phyloP scores from a whole-genome alignment of 352 stramenopile genomes.

The Phytopythium litorale region DNA sequence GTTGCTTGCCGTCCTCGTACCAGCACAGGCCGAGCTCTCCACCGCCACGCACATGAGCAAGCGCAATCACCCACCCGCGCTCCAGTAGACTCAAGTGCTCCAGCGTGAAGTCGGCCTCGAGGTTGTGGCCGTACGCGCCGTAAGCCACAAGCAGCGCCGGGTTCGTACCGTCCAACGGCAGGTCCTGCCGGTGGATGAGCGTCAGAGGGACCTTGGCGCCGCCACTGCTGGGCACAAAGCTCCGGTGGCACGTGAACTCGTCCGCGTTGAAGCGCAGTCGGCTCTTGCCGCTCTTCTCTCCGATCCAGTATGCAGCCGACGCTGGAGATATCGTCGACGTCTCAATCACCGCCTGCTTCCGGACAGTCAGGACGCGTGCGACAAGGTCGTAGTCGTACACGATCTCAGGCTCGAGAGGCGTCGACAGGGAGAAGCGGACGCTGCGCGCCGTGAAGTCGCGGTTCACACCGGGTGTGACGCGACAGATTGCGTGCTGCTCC shows the following conservation, averaged over 20 bases:
- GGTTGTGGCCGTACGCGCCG: conserved; percentile 85
- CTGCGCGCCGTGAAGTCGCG: conserved; percentile 55
- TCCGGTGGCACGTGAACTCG: conserved; percentile 36
- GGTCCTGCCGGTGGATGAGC: conserved; percentile 63
- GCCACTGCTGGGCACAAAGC: conserved; percentile 37
- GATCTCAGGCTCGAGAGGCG: conserved; percentile 66
- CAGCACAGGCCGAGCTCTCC: conserved; percentile 84
- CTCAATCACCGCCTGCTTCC: conserved; percentile 53
- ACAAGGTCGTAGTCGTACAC: conserved; percentile 80
- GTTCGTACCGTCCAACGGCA: conserved; percentile 52
- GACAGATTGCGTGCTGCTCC: conserved; percentile 45
- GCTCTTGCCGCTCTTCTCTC: neutral
- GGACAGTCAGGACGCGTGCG: conserved; percentile 28
- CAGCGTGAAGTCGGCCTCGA: conserved; percentile 86
- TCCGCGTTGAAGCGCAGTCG: conserved; percentile 10
- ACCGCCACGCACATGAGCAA: conserved; percentile 88
- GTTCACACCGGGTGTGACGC: conserved; percentile 77
- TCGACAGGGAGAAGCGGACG: conserved; percentile 73
- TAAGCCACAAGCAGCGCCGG: conserved; percentile 88
- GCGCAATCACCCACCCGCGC: conserved; percentile 86
- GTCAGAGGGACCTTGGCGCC: conserved; percentile 63
- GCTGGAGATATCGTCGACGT: neutral
- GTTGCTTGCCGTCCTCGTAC: conserved; percentile 78
- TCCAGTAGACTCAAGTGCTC: conserved; percentile 81
- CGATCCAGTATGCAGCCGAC: neutral